Base-by-base conservation (phyloP, 164 flowering plant genomes). In the Liriodendron chinense region DNA sequence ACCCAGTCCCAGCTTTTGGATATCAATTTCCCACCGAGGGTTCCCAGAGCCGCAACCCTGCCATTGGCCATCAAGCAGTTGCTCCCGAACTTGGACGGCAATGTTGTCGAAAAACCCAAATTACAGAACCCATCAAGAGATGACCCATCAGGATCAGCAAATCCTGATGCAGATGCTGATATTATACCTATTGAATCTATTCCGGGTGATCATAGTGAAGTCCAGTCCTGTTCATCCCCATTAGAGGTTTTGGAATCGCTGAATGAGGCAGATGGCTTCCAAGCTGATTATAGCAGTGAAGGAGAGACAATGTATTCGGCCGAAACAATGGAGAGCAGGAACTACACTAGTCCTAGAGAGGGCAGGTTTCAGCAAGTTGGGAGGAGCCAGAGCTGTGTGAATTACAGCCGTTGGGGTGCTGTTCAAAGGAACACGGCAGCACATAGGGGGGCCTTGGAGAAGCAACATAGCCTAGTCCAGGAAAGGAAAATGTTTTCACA, bases 301-400 rank as follows among this genome's bases (percentile, higher is more conserved):
- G 95, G 86, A 26, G 97, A 94, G 80, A 96, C 96, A 7, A 91
- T 94, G 98, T 96, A 94, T 83, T 96, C 99, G 1, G 99, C 98
- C 7, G 97, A 94, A 80, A 94, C 99, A 12, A 97, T 96, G 75
- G 98, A 96, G 85, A 92, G 96, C 81, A 84, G 97, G 62, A 96
- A 96, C 81, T 91, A 89, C 71, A 78, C 92, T 4, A 89, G 90
- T 74, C 98, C 98, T 12, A 86, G 86, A 76, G 93, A 86, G 68
- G 89, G 80, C 28, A 86, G 79, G 82, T 87, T 85, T 78, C 91
- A 89, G 73, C 90, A 84, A 63, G 94, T 95, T 0, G 94, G 97
- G 56, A 86, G 98, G 83, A 95, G 97, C 86, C 98, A 95, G 78
- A 95, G 99, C 81, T 93, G 99, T 75, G 97, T 90, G 67, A 88